These are phyloP conservation scores for Cryptococcus floricola DNA, from an alignment of 1,284 basidiomycete genomes.

Conservation along the genomic window DNA sequence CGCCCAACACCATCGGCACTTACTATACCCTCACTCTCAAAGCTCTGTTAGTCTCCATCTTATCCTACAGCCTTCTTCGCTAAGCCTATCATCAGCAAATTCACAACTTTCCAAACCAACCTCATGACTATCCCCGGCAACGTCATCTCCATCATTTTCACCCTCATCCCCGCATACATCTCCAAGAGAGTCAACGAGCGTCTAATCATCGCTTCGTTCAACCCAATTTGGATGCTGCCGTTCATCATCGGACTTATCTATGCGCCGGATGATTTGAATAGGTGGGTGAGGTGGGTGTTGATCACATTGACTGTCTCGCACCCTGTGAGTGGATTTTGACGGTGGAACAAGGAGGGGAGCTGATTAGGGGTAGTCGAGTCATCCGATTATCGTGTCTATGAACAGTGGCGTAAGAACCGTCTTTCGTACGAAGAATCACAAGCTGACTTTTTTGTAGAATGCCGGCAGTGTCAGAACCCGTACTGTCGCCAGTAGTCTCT, in stretches of 20 bases:
- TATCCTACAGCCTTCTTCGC: conserved; percentile 25
- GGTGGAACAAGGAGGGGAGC: too few species aligned
- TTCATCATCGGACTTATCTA: conserved; percentile 26
- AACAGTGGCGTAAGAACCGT: conserved; percentile 14
- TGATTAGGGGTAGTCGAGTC: conserved; percentile 11
- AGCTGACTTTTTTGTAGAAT: conserved; percentile 1
- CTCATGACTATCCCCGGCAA: conserved; percentile 55
- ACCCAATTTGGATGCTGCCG: conserved; percentile 31
- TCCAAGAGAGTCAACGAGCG: conserved; percentile 20
- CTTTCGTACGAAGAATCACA: neutral
- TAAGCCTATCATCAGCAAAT: conserved; percentile 50
- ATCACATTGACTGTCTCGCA: conserved; percentile 21
- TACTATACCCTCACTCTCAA: conserved; percentile 58
- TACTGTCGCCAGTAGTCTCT: conserved; percentile 20
- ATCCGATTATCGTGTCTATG: conserved; percentile 33
- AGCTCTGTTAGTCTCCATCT: conserved; percentile 41
- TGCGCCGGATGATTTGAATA: conserved; percentile 20
- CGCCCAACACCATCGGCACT: conserved; percentile 30
- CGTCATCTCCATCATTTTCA: conserved; percentile 49
- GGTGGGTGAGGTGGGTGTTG: conserved; percentile 25
- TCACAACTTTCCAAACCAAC: conserved; percentile 60
- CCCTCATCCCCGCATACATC: conserved; percentile 20
- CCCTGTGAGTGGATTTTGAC: conserved; percentile 9
- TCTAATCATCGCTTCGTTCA: conserved; percentile 16
- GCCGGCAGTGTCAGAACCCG: conserved; percentile 23